phyloP scores from a whole-genome alignment of 306 rosid species.

The Quercus dentata region DNA sequence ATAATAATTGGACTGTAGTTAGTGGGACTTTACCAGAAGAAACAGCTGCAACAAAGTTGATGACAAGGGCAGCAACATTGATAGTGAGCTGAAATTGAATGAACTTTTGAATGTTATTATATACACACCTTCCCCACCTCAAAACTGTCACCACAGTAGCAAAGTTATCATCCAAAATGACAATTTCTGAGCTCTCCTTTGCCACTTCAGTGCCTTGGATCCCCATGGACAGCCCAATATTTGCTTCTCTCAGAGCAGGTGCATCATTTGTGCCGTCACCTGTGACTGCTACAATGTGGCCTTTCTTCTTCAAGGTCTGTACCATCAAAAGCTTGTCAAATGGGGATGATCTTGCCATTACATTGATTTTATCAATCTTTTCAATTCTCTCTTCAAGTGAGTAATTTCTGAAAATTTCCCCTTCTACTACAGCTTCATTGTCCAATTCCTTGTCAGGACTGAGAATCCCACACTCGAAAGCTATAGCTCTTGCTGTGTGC shows the following conservation, averaged over 20 bases:
- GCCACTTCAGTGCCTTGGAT: constrained; percentile 32
- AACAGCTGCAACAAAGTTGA: constrained; percentile 19
- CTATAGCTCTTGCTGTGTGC: constrained; percentile 27
- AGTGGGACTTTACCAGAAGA: constrained; percentile 24
- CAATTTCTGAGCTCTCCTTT: constrained; percentile 28
- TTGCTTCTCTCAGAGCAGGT: constrained; percentile 26
- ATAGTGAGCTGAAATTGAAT: constrained; percentile 30
- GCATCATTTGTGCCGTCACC: constrained; percentile 33
- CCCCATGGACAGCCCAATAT: constrained; percentile 32
- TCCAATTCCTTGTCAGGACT: background rate
- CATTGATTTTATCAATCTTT: constrained; percentile 16
- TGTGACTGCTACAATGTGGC: constrained; percentile 31
- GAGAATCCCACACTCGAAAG: constrained; percentile 20
- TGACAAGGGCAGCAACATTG: constrained; percentile 17
- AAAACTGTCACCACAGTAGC: constrained; percentile 13
- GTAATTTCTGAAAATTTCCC: constrained; percentile 21
- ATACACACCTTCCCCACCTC: constrained; percentile 31
- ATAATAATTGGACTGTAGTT: constrained; percentile 24
- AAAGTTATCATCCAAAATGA: constrained; percentile 23
- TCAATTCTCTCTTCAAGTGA: constrained; percentile 20
- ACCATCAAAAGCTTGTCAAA: constrained; percentile 29
- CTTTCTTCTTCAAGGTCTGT: constrained; percentile 19
- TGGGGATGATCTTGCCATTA: constrained; percentile 28
- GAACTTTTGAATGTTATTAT: constrained; percentile 26
- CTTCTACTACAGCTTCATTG: constrained; percentile 10